Base-by-base conservation (phyloP, 108 stramenopile genomes). In the Asterionellopsis glacialis region DNA sequence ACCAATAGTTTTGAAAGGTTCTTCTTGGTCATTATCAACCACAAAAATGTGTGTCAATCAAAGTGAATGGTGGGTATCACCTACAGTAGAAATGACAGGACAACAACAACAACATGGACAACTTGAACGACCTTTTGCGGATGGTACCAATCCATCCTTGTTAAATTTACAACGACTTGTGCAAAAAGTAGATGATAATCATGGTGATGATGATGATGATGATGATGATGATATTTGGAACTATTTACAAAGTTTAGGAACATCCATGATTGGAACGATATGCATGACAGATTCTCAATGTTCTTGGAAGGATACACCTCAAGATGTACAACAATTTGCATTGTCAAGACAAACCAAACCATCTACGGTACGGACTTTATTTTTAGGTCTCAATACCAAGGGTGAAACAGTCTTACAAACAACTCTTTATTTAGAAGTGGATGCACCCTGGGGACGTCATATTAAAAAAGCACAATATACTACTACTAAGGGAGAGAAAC, bases 111-210 rank as follows among this genome's bases (percentile, higher is more conserved):
- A 2, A 33, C 33, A 33, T 5, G 14, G 25, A 50, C 41, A 13
- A 44, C 14, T 57, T 62, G 16, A 27, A 47, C 53, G 73, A 24
- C 88, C 91, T 14, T 93, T 93, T 66, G 84, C 85, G 19, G 91
- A 93, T 73, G 91, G 91, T 0, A 87, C 87, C 51, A 93, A 93
- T 78, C 91, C 91, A 1, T 76, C 74, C 55, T 55, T 93, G 15
- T 27, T 93, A 15, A 75, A 74, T 10, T 27, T 93, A 12, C 28
- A 69, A 24, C 57, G 74, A 47, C 52, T 68, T 28, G 64, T 54
- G 33, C 55, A 52, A 7, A 27, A 23, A 21, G n/a, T n/a, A n/a
- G n/a, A n/a, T n/a, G n/a, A n/a, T n/a, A n/a, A n/a, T n/a, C n/a
- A n/a, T n/a, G n/a, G n/a, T n/a, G n/a, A n/a, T n/a, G n/a, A n/a